These are phyloP conservation scores for Cercospora sesami DNA, from an alignment of 2,329 filamentous ascomycete genomes.

Conservation along the genomic window DNA sequence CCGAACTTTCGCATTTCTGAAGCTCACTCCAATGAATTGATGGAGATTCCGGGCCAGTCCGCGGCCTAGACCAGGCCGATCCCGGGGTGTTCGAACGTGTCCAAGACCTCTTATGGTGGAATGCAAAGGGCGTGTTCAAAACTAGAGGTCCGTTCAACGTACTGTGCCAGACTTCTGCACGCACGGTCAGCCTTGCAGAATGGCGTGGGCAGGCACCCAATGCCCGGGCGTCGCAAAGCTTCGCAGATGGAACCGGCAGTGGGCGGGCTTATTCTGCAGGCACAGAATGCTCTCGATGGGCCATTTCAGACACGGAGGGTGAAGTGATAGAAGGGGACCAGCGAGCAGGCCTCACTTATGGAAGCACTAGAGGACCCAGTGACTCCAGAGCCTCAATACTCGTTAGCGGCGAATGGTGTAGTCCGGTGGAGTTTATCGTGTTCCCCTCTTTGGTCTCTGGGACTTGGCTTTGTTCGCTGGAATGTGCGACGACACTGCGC, in stretches of 20 bases:
- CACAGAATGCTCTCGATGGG: slow-evolving; percentile 10
- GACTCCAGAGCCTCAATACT: slow-evolving; percentile 14
- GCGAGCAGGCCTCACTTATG: slow-evolving; percentile 18
- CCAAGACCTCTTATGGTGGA: neutral
- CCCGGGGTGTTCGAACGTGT: neutral
- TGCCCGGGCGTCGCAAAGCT: slow-evolving; percentile 6
- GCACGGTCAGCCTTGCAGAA: slow-evolving; percentile 10
- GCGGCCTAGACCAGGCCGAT: neutral
- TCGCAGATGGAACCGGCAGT: slow-evolving; percentile 14
- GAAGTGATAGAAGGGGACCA: slow-evolving; percentile 2
- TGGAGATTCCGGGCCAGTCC: neutral
- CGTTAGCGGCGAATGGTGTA: slow-evolving; percentile 13
- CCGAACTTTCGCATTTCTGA: slow-evolving; percentile 11
- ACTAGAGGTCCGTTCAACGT: slow-evolving; percentile 10
- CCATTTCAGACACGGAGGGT: neutral
- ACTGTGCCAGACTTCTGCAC: neutral
- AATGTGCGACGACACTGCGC: slow-evolving; percentile 1
- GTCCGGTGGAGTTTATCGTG: slow-evolving; percentile 16
- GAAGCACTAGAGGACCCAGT: slow-evolving; percentile 6
- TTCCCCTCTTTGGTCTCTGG: slow-evolving; percentile 13
- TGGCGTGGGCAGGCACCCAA: slow-evolving; percentile 14
- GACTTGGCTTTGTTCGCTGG: neutral
- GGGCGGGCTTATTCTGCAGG: slow-evolving; percentile 19
- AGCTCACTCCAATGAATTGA: neutral
- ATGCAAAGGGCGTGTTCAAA: neutral